Base-by-base conservation (phyloP, 2,329 filamentous ascomycete species). In the Sporothrix pseudoabietina region DNA sequence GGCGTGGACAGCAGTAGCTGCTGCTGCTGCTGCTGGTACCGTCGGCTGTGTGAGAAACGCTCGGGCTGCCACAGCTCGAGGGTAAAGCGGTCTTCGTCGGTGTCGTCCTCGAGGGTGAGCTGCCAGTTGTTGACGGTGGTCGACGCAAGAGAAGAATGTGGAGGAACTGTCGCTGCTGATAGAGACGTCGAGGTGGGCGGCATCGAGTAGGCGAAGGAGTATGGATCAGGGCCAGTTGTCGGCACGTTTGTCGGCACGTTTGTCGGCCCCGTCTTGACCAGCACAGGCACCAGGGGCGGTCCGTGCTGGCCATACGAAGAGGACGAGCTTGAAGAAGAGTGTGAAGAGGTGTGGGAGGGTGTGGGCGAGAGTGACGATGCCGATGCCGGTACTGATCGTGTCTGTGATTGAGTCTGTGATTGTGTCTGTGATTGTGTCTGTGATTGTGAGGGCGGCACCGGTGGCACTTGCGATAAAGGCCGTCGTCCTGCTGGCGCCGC, bases 11-110 rank as follows among this genome's bases (percentile, higher is more conserved):
- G 12, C 26, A 22, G 54, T 47, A 26, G 26, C 7, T 65, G 63
- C 4, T 12, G 30, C 6, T 69, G 35, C 19, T 30, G 30, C n/a
- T 35, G 54, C 4, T 52, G 55, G 7, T 69, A 39, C 22, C 35
- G 70, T 10, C 41, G 63, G 2, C 52, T 8, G 19, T n/a, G 44
- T 6, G 26, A 8, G 9, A 74, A 49, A 4, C 68, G 57, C 8
- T 72, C 71, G 2, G 71, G 72, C 68, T 69, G 74, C 72, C 74
- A 74, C 14, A 70, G 70, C 32, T 69, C 72, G 44, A 75, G 54
- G 6, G 71, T 55, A 9, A 61, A 75, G 2, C n/a, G 41, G n/a
- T 44, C 69, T 9, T 30, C 8, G 32, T 69, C 70, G 19, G 59
- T 10, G 22, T 26, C 41, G 9, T 70, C 49, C 19, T 44, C 68